phyloP scores from a whole-genome alignment of 2,329 filamentous ascomycete genomes.

The Talaromyces sp. region DNA sequence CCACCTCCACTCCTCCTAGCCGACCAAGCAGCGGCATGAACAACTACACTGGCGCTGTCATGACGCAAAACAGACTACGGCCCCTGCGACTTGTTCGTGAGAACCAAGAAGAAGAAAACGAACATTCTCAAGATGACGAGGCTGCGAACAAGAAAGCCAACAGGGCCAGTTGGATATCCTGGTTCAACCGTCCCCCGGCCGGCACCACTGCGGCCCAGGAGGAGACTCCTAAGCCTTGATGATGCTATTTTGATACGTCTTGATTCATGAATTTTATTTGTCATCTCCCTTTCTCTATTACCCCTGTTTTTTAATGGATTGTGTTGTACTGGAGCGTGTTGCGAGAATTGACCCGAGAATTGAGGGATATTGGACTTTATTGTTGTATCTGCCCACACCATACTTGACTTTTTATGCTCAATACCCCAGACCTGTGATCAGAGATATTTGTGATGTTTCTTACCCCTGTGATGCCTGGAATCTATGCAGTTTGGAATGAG shows the following conservation, averaged over 20 bases:
- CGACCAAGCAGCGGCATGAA: conserved; percentile 64
- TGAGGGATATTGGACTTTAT: conserved; percentile 1
- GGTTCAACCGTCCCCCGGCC: conserved; percentile 34
- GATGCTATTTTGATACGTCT: not conserved
- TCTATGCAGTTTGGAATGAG: not conserved
- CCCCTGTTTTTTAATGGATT: not conserved
- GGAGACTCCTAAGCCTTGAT: conserved; percentile 9
- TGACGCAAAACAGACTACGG: conserved; percentile 67
- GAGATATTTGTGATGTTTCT: conserved; percentile 4
- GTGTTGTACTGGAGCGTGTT: not conserved
- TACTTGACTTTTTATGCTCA: conserved; percentile 6
- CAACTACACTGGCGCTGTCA: conserved; percentile 61
- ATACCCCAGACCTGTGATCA: conserved; percentile 12
- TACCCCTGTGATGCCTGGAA: not conserved
- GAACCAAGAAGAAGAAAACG: conserved; percentile 43
- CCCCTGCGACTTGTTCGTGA: conserved; percentile 85
- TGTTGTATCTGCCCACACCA: not conserved
- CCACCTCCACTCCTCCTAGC: conserved; percentile 50
- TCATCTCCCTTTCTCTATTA: not conserved
- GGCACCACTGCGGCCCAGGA: conserved; percentile 3
- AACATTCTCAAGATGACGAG: conserved; percentile 37
- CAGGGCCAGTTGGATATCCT: conserved; percentile 43
- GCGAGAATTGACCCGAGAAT: not conserved
- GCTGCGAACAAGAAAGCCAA: conserved; percentile 42
- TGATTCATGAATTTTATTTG: not conserved